Evolutionary conservation across 2,329 filamentous ascomycete genomes (phyloP).

Genomic region (Pseudogymnoascus destructans): DNA sequence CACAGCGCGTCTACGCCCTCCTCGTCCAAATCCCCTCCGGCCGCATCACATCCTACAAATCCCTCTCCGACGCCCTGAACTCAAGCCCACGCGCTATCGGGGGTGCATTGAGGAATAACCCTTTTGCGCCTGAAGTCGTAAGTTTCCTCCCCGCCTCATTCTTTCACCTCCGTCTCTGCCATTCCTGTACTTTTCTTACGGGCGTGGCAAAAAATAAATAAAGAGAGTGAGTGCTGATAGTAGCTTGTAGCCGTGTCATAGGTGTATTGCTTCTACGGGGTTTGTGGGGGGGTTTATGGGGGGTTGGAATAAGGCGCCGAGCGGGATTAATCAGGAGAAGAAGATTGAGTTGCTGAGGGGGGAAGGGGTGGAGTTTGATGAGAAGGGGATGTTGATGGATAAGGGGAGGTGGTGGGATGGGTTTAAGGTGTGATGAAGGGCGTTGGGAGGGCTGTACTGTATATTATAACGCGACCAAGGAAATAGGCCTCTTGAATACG

Average conservation of each 20-base stretch:
- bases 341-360: constrained; percentile 33
- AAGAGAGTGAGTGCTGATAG: too few relatives aligned
- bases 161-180: neutral
- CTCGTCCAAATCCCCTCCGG: constrained; percentile 48
- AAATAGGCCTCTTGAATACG: neutral
- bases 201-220: too few relatives aligned
- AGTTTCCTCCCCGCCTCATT: constrained; percentile 15
- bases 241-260: neutral
- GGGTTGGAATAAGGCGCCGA: constrained; percentile 37
- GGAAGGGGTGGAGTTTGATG: constrained; percentile 36
- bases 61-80: constrained; percentile 40
- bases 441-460: neutral
- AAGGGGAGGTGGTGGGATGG: constrained; percentile 31
- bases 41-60: constrained; percentile 45
- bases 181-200: too few relatives aligned
- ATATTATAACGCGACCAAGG: neutral
- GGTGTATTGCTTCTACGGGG: constrained; percentile 13
- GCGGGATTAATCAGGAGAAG: constrained; percentile 34
- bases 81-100: constrained; percentile 52
- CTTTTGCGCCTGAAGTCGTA: constrained; percentile 48
- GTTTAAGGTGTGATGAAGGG: constrained; percentile 23
- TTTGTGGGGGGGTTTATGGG: constrained; percentile 39
- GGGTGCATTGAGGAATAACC: constrained; percentile 45
- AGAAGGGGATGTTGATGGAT: constrained; percentile 32
- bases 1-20: constrained; percentile 37